Evolutionary conservation across 257 asterid genomes (phyloP), one percentile per base, ranked within the genome.

Genomic region (Capsicum rhomboideum): DNA sequence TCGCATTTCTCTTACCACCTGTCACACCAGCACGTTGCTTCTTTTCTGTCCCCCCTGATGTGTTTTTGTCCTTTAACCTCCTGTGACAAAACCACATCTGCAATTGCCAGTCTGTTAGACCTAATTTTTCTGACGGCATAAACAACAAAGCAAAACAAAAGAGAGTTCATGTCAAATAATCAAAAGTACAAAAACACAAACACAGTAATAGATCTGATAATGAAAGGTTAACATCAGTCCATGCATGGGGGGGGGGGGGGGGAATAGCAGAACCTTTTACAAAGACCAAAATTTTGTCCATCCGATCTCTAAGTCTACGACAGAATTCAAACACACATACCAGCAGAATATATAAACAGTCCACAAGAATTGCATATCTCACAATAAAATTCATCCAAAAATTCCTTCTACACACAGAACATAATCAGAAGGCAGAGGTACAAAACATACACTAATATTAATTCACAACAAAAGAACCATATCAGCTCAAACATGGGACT

Each of bases 11-110:
- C 87, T 84, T 93, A 54, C 89, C 97, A 81, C 66, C 82, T 71
- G 90, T 67, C 61, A 64, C 89, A 71, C 92, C 69, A 49, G 89
- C 68, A 20, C 86, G 92, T 69, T 92, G 92, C 90, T 93, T 97
- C 87, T 83, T 84, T 67, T 93, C 88, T 78, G 92, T 83, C 90
- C 81, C 86, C 69, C 94, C 94, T 69, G 89, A 91, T 18, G 93
- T 89, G 85, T 95, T 97, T 91, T 97, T 97, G 83, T 94, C 99
- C 90, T 97, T 97, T 90, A 97, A 90, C 85, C 99, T 90, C 90
- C 99, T 87, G 46, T 97, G 99, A 84, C 99, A 97, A 88, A 97
- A 97, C 99, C 99, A 97, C 99, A 97, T 97, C 93, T 97, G 99
- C 90, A 97, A 87, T 85, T 97, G 99, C 82, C 99, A 86, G 83